A percentile compares a stretch with the other conserved stretches of the same genome.
phyloP scores from a whole-genome alignment of 1,284 basidiomycete genomes.

The Heliocybe sulcata region DNA sequence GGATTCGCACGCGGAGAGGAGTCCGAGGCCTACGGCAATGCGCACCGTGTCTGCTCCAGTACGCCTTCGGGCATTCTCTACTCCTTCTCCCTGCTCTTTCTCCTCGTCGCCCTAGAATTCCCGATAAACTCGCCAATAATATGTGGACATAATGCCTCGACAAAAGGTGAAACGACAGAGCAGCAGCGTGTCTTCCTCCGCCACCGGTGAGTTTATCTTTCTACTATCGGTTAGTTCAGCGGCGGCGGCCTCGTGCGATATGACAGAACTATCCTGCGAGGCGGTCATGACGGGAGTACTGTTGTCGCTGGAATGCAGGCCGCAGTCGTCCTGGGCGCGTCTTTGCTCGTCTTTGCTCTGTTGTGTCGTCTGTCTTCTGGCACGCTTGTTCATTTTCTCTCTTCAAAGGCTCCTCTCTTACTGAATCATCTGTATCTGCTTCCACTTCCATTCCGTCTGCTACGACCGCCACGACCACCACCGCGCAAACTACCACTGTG shows the following conservation, averaged over 20 bases:
- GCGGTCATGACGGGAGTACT: background rate
- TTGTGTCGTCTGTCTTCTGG: background rate
- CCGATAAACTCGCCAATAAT: background rate
- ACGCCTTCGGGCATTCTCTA: background rate
- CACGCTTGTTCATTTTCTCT: conserved; percentile 1
- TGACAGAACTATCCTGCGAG: background rate
- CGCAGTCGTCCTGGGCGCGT: background rate
- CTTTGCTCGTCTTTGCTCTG: background rate
- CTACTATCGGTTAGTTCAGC: background rate
- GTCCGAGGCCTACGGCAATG: background rate
- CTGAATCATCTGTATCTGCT: background rate
- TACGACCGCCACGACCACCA: background rate
- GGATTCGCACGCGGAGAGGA: background rate
- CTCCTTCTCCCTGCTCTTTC: background rate
- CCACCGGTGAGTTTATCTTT: background rate
- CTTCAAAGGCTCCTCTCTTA: background rate
- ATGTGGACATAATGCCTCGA: background rate
- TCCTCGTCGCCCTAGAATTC: background rate
- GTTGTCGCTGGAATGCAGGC: background rate
- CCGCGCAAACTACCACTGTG: background rate
- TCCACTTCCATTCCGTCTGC: background rate
- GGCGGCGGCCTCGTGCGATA: background rate
- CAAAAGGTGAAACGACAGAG: background rate
- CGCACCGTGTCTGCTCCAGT: background rate
- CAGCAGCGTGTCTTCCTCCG: background rate